Conservation (phyloP, 2,329 filamentous ascomycete genomes). For the Neurospora sp. region DNA sequence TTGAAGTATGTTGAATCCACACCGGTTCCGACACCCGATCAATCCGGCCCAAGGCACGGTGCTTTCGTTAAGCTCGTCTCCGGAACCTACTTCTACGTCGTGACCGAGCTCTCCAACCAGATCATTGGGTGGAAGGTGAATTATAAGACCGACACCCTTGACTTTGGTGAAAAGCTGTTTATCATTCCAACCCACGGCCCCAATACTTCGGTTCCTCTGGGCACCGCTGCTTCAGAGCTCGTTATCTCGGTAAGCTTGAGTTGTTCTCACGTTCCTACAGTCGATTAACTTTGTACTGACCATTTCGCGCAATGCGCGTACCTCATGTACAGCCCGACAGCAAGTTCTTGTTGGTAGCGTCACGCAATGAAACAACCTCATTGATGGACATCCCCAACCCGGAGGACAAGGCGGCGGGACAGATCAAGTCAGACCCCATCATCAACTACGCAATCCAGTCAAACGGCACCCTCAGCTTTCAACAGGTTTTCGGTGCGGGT, state of each 20-base stretch:
- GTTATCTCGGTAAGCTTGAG: slow-evolving; percentile 39
- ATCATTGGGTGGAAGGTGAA: slow-evolving; percentile 46
- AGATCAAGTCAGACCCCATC: slow-evolving; percentile 50
- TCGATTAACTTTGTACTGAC: neutral
- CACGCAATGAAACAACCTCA: slow-evolving; percentile 50
- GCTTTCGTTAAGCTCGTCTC: slow-evolving; percentile 36
- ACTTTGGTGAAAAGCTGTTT: slow-evolving; percentile 29
- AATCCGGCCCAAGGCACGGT: slow-evolving; percentile 53
- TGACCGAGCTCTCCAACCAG: slow-evolving; percentile 49
- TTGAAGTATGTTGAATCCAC: slow-evolving; percentile 27
- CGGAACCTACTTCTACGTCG: slow-evolving; percentile 45
- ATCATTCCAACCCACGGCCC: slow-evolving; percentile 37
- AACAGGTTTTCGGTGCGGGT: slow-evolving; percentile 51
- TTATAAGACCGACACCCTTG: slow-evolving; percentile 37
- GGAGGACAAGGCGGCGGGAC: slow-evolving; percentile 25
- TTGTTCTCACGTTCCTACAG: slow-evolving; percentile 5
- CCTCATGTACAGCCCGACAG: slow-evolving; percentile 38
- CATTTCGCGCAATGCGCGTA: neutral
- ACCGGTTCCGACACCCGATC: slow-evolving; percentile 34
- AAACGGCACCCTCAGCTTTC: slow-evolving; percentile 40
- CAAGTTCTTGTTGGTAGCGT: slow-evolving; percentile 56
- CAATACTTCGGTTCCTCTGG: slow-evolving; percentile 21
- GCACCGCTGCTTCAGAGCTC: slow-evolving; percentile 38
- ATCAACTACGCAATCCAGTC: slow-evolving; percentile 49
- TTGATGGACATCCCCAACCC: slow-evolving; percentile 28